Evolutionary conservation across 768 basidiomycete genomes (phyloP).

Genomic region (Nidularia sp.): DNA sequence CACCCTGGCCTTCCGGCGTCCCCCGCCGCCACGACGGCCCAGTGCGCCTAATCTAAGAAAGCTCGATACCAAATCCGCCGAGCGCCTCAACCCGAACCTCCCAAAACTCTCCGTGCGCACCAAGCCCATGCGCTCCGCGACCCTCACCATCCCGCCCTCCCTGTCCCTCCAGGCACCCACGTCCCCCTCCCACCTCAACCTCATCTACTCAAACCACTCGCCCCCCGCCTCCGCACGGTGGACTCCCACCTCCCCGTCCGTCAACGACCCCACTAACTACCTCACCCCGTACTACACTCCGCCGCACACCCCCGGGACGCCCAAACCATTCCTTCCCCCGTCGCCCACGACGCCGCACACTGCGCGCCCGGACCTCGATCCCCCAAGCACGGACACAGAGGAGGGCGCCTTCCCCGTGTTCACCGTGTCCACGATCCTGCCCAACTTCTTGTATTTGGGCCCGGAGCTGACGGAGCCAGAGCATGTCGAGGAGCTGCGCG

Average conservation of each 20-base stretch:
- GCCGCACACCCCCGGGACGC: slow-evolving; percentile 49
- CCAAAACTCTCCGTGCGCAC: slow-evolving; percentile 63
- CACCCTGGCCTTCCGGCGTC: slow-evolving; percentile 47
- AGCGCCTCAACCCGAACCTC: slow-evolving; percentile 39
- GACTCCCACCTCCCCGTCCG: slow-evolving; percentile 30
- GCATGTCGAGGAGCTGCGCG: slow-evolving; percentile 71
- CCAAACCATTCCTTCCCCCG: slow-evolving; percentile 38
- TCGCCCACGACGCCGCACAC: slow-evolving; percentile 46
- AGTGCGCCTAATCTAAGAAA: slow-evolving; percentile 60
- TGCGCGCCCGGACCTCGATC: slow-evolving; percentile 58
- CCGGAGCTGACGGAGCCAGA: slow-evolving; percentile 75
- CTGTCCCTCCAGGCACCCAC: slow-evolving; percentile 28
- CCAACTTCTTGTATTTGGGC: slow-evolving; percentile 86
- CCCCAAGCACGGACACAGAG: slow-evolving; percentile 52
- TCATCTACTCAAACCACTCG: slow-evolving; percentile 56
- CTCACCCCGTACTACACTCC: slow-evolving; percentile 51
- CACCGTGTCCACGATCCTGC: slow-evolving; percentile 86
- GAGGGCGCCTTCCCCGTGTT: slow-evolving; percentile 60
- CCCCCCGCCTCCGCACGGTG: slow-evolving; percentile 48
- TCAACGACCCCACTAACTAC: slow-evolving; percentile 28
- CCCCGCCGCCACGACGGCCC: slow-evolving; percentile 52
- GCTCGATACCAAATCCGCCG: slow-evolving; percentile 58
- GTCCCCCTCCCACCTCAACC: slow-evolving; percentile 60
- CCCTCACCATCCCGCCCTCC: slow-evolving; percentile 51
- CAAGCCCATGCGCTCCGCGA: slow-evolving; percentile 53